These are phyloP conservation scores for Endogone sp. DNA, from an alignment of 192 early-diverging fungal genomes.

Conservation along the genomic window DNA sequence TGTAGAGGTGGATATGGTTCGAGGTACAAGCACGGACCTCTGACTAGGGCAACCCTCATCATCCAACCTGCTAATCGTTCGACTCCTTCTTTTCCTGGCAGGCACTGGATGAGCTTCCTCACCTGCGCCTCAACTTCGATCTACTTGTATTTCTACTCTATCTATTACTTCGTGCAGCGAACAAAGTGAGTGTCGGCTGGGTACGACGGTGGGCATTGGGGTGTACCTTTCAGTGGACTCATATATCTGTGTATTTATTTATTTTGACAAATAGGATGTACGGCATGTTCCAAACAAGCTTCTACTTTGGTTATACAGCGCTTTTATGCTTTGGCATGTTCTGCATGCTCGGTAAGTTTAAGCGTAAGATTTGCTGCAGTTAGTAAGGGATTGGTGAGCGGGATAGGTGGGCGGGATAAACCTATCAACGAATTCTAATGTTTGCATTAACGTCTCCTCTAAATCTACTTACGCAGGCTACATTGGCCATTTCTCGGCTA, in stretches of 20 bases:
- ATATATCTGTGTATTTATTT: background rate
- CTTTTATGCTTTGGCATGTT: constrained; percentile 64
- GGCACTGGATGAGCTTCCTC: constrained; percentile 77
- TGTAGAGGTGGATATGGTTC: background rate
- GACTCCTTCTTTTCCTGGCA: constrained; percentile 8
- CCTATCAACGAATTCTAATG: no score
- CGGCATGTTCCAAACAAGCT: constrained; percentile 72
- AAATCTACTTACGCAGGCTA: constrained; percentile 29
- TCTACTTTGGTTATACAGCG: constrained; percentile 78
- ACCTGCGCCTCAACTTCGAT: constrained; percentile 69
- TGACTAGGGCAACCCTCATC: background rate
- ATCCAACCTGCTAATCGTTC: no score
- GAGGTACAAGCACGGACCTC: no score
- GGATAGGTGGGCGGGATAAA: no score
- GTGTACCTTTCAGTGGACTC: background rate
- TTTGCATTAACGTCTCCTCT: no score
- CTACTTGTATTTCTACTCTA: constrained; percentile 76
- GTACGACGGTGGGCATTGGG: background rate
- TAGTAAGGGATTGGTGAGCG: no score
- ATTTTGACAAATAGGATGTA: constrained; percentile 82
- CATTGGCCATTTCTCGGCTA: constrained; percentile 64
- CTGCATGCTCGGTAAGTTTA: constrained; percentile 55
- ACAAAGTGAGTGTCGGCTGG: constrained; percentile 74
- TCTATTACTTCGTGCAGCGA: constrained; percentile 68
- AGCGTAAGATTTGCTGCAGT: no score